Evolutionary conservation across 352 stramenopile genomes (phyloP).

Genomic region (Pythium guiyangense): DNA sequence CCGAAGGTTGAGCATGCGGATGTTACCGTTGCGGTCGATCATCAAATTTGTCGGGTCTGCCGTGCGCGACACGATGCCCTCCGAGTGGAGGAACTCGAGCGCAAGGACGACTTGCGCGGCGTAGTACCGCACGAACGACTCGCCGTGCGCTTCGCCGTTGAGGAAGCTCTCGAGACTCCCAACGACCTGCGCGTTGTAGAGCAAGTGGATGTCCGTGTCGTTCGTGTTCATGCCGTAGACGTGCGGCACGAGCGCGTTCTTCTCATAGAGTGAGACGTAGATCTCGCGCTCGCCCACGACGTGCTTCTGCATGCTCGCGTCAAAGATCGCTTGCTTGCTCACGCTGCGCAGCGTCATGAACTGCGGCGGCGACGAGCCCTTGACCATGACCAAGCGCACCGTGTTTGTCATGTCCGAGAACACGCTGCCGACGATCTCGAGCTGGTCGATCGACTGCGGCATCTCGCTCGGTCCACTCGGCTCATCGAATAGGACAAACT

Average conservation of each 20-base stretch:
- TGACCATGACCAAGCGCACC: constrained; percentile 63
- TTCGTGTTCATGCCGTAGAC: constrained; percentile 68
- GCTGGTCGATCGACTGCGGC: constrained; percentile 47
- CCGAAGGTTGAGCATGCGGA: constrained; percentile 82
- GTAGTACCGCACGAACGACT: constrained; percentile 84
- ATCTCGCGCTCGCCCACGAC: constrained; percentile 80
- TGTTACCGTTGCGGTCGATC: constrained; percentile 74
- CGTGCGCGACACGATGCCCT: constrained; percentile 76
- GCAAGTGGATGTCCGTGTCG: constrained; percentile 78
- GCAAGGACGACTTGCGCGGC: constrained; percentile 79
- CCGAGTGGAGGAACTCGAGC: constrained; percentile 78
- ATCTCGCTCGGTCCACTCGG: constrained; percentile 27
- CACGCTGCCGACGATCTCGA: constrained; percentile 71
- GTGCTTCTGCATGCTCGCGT: constrained; percentile 82
- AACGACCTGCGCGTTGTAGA: constrained; percentile 81
- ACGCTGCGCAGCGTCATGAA: constrained; percentile 77
- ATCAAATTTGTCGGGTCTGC: constrained; percentile 80
- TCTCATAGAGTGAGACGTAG: constrained; percentile 74
- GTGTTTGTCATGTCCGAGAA: constrained; percentile 76
- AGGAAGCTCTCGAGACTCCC: constrained; percentile 79
- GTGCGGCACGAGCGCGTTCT: constrained; percentile 68
- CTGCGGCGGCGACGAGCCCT: constrained; percentile 37
- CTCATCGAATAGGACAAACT: constrained; percentile 59
- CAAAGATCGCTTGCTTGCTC: constrained; percentile 76
- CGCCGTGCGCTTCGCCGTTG: constrained; percentile 54